A percentile compares a stretch with the other conserved stretches of the same genome.
These are phyloP conservation scores for Sindora glabra DNA, from an alignment of 306 rosid species.

Conservation along the genomic window DNA sequence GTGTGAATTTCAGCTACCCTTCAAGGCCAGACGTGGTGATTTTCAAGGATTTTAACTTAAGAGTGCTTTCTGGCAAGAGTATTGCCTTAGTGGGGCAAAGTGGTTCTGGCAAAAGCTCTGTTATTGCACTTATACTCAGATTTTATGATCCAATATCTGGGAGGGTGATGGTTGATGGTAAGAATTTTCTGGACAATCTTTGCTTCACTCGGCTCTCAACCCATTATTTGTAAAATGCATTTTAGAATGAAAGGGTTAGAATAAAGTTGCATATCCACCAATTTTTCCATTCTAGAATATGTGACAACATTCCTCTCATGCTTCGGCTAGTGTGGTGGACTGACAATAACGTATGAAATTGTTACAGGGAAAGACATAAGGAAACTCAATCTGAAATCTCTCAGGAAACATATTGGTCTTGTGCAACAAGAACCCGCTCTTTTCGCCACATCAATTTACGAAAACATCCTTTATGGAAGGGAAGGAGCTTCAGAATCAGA, in stretches of 20 bases:
- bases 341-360: slow-evolving; percentile 15
- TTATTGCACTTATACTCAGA: slow-evolving; percentile 74
- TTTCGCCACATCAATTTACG: slow-evolving; percentile 78
- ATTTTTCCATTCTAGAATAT: too few species aligned
- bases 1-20: slow-evolving; percentile 74
- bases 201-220: neutral
- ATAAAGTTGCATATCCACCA: too few species aligned
- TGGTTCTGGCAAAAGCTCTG: slow-evolving; percentile 98
- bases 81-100: slow-evolving; percentile 91
- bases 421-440: slow-evolving; percentile 98
- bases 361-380: slow-evolving; percentile 74
- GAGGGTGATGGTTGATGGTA: slow-evolving; percentile 85
- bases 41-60: slow-evolving; percentile 75
- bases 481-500: slow-evolving; percentile 85
- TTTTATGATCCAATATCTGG: slow-evolving; percentile 82
- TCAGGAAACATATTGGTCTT: slow-evolving; percentile 74
- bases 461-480: slow-evolving; percentile 75
- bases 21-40: slow-evolving; percentile 81
- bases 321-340: neutral
- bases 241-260: too few species aligned
- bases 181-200: slow-evolving; percentile 14
- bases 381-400: slow-evolving; percentile 66
- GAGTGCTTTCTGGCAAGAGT: slow-evolving; percentile 66
- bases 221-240: too few species aligned
- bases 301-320: too few species aligned